Evolutionary conservation across 225 moss, liverwort and hornwort species (phyloP).

Genomic region (Neckera pumila): DNA sequence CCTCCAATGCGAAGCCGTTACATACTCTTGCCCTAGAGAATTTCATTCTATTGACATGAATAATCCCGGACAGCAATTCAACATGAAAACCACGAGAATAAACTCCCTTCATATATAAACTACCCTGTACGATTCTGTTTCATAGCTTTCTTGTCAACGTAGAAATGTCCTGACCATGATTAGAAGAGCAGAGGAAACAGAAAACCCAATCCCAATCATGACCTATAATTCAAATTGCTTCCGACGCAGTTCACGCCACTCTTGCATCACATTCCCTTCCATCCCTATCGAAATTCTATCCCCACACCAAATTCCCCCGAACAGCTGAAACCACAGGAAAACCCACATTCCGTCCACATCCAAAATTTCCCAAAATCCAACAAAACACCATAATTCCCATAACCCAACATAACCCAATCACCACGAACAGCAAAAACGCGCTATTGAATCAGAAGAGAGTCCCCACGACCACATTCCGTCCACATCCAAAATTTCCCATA

Average conservation of each 20-base stretch:
- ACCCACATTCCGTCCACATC: neutral
- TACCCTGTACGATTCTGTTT: neutral
- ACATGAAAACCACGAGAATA: neutral
- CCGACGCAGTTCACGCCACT: neutral
- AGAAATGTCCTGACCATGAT: neutral
- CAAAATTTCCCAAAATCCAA: neutral
- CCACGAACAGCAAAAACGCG: neutral
- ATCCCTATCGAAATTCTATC: neutral
- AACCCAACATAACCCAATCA: neutral
- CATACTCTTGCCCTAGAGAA: neutral
- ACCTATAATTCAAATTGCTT: neutral
- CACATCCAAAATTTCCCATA: neutral
- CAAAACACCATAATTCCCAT: neutral
- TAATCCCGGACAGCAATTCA: neutral
- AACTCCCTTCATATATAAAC: neutral
- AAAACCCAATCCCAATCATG: neutral
- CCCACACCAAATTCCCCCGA: neutral
- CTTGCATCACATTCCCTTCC: neutral
- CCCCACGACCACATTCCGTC: neutral
- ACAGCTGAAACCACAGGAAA: neutral
- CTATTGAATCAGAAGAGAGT: too few relatives aligned
- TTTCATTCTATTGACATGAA: neutral
- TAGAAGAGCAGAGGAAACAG: neutral
- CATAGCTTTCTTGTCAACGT: neutral
- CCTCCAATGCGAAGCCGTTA: neutral